Evolutionary conservation across 768 basidiomycete genomes (phyloP).

Genomic region (Hemileccinum rubropunctum): DNA sequence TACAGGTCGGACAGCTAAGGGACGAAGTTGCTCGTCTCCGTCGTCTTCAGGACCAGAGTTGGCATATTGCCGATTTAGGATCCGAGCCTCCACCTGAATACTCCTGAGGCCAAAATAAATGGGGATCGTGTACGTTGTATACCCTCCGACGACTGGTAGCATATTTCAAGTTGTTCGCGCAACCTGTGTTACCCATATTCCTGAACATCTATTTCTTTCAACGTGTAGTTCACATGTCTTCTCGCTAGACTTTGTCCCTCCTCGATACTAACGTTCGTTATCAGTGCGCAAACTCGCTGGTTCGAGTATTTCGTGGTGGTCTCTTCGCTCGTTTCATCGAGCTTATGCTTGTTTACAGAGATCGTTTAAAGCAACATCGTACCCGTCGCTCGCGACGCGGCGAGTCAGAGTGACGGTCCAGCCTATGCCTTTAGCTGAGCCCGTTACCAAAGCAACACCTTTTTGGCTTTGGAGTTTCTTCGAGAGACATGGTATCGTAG

Average conservation of each 20-base stretch:
- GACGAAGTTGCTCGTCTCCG: slow-evolving; percentile 12
- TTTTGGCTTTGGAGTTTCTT: slow-evolving; percentile 12
- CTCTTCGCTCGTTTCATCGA: slow-evolving; percentile 15
- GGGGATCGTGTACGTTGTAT: no score
- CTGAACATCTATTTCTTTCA: no score
- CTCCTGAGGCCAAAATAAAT: background rate
- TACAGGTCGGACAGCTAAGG: slow-evolving; percentile 5
- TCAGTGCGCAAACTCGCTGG: slow-evolving; percentile 6
- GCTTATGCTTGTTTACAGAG: slow-evolving; percentile 17
- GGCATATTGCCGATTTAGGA: background rate
- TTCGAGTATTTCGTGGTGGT: slow-evolving; percentile 11
- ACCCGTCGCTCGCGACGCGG: slow-evolving; percentile 35
- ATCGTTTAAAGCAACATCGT: slow-evolving; percentile 36
- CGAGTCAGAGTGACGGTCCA: slow-evolving; percentile 33
- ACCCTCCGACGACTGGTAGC: slow-evolving; percentile 13
- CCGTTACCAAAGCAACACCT: slow-evolving; percentile 32
- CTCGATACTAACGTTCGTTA: slow-evolving; percentile 30
- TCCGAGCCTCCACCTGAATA: background rate
- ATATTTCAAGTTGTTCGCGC: no score
- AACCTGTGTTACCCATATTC: no score
- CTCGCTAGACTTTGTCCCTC: background rate
- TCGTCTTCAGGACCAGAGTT: background rate
- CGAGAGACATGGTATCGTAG: slow-evolving; percentile 4
- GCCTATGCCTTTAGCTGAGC: slow-evolving; percentile 34
- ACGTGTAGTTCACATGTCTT: no score